These are phyloP conservation scores for Eleusine indica DNA, from an alignment of 176 grass and related monocot species.

Conservation along the genomic window DNA sequence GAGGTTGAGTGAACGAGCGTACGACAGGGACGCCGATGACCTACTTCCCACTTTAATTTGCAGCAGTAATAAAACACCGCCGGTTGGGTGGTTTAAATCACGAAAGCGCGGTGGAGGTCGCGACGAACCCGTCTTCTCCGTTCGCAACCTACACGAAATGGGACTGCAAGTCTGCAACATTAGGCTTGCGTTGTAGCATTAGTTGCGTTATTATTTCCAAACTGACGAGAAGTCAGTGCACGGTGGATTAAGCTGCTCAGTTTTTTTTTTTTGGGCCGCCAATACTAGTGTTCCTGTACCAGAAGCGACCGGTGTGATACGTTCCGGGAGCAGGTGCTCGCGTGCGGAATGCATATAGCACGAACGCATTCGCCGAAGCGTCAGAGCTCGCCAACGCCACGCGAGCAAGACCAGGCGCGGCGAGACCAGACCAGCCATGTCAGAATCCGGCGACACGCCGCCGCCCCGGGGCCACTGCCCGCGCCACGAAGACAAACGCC, in stretches of 20 bases:
- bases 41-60: neutral
- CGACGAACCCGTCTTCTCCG: neutral
- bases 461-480: neutral
- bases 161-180: no score
- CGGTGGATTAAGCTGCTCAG: neutral
- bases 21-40: conserved; percentile 8
- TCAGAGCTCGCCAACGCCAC: neutral
- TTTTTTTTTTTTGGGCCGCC: neutral
- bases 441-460: conserved; percentile 28
- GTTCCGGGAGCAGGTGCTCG: neutral
- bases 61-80: conserved; percentile 27
- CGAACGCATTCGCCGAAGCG: neutral
- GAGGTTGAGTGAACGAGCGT: conserved; percentile 40
- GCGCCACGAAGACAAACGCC: neutral
- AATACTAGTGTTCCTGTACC: neutral
- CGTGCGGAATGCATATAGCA: neutral
- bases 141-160: no score
- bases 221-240: neutral
- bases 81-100: conserved; percentile 46
- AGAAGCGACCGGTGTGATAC: neutral
- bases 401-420: no score
- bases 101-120: neutral
- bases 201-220: neutral
- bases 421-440: conserved; percentile 25
- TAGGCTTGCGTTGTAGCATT: neutral